Conservation (phyloP, 768 basidiomycete species). For the Leccinum disarticulatum region DNA sequence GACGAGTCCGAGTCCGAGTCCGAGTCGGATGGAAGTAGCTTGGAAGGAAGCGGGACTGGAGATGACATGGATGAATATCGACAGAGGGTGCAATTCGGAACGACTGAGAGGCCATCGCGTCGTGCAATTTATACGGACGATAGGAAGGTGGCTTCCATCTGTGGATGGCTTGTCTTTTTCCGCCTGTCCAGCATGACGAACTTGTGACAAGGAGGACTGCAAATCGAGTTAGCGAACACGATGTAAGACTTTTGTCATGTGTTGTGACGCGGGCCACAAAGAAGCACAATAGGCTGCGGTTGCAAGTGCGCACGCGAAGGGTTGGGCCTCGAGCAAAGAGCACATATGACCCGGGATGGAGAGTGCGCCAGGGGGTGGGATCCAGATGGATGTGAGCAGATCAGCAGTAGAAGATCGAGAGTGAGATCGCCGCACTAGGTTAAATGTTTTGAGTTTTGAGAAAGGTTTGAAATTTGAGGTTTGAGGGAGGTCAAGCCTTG, state of each 20-base stretch:
- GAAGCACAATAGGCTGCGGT: slow-evolving; percentile 26
- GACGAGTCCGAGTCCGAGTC: not conserved
- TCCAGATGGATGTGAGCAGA: slow-evolving; percentile 12
- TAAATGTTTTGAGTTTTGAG: slow-evolving; percentile 23
- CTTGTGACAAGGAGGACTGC: slow-evolving; percentile 9
- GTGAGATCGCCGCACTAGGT: slow-evolving; percentile 31
- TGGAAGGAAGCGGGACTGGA: slow-evolving; percentile 10
- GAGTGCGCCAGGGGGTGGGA: slow-evolving; percentile 13
- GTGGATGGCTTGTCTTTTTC: slow-evolving; percentile 19
- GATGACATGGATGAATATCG: slow-evolving; percentile 19
- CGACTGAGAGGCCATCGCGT: slow-evolving; percentile 5
- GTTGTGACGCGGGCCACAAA: slow-evolving; percentile 24
- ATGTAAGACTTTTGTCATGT: slow-evolving; percentile 28
- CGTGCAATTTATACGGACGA: slow-evolving; percentile 29
- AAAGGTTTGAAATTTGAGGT: not conserved
- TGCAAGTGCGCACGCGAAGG: slow-evolving; percentile 7
- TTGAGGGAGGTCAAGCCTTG: not conserved
- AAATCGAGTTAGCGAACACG: slow-evolving; percentile 30
- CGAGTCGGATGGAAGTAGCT: slow-evolving; percentile 1
- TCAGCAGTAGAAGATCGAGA: slow-evolving; percentile 25
- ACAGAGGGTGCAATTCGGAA: slow-evolving; percentile 3
- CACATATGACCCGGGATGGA: slow-evolving; percentile 15
- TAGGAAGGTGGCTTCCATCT: slow-evolving; percentile 24
- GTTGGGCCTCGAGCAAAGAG: slow-evolving; percentile 11
- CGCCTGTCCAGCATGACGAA: slow-evolving; percentile 12